phyloP scores from a whole-genome alignment of 345 rosid species.

The Murraya paniculata region DNA sequence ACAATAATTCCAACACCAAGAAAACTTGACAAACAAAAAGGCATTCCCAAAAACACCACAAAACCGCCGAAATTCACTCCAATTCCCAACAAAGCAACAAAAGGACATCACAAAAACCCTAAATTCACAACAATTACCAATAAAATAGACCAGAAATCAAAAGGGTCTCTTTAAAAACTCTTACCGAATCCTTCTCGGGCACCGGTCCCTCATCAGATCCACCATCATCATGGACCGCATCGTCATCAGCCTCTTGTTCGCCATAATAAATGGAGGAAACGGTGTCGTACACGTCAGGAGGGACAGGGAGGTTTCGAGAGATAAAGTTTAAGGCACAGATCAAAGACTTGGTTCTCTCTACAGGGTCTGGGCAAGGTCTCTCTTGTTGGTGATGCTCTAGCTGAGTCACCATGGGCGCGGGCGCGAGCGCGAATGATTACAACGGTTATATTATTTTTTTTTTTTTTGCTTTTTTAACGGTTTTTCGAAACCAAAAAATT shows the following conservation, averaged over 20 bases:
- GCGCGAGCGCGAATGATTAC: conserved; percentile 58
- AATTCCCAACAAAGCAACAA: conserved; percentile 10
- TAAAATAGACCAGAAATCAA: conserved; percentile 13
- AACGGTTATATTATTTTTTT: conserved; percentile 32
- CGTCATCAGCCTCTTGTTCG: conserved; percentile 17
- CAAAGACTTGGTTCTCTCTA: conserved; percentile 63
- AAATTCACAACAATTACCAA: conserved; percentile 21
- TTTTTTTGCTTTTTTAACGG: conserved; percentile 4
- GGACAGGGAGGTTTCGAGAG: conserved; percentile 89
- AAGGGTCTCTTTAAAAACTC: conserved; percentile 24
- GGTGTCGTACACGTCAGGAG: conserved; percentile 58
- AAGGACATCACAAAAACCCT: conserved; percentile 1
- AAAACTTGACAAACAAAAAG: not conserved
- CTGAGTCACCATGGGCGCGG: conserved; percentile 80
- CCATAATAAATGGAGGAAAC: conserved; percentile 70
- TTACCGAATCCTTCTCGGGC: conserved; percentile 34
- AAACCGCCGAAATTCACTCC: conserved; percentile 3
- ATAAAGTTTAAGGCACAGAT: conserved; percentile 80
- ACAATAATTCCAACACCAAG: conserved; percentile 5
- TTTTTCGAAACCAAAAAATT: conserved; percentile 4
- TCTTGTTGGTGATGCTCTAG: conserved; percentile 40
- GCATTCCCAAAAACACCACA: not conserved
- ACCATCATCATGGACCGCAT: conserved; percentile 13
- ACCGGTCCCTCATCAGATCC: conserved; percentile 23
- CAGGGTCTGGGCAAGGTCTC: conserved; percentile 34